Conservation (phyloP, 768 basidiomycete genomes). For the Cystoderma amianthinum region DNA sequence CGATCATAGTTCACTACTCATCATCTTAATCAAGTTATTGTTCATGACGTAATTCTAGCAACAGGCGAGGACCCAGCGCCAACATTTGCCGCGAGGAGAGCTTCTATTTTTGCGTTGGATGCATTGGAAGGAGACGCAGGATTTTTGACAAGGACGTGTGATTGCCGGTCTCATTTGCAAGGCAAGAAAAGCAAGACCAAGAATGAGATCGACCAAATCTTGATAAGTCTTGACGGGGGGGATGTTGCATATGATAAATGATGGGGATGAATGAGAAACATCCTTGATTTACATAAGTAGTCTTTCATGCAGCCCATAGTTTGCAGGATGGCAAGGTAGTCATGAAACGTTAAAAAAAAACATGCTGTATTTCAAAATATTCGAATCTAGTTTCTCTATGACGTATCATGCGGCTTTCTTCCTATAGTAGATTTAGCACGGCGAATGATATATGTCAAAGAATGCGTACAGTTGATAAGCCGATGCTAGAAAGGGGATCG, state of each 20-base stretch:
- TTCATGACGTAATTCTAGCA: conserved; percentile 61
- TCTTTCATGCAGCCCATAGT: too few relatives aligned
- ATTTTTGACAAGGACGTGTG: conserved; percentile 58
- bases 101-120: conserved; percentile 62
- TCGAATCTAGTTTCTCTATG: neutral
- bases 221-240: conserved; percentile 4
- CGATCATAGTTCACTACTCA: conserved; percentile 2
- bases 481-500: conserved; percentile 61
- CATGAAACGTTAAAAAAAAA: neutral
- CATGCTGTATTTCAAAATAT: neutral
- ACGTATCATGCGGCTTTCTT: conserved; percentile 7
- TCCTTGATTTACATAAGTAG: too few relatives aligned
- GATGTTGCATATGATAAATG: neutral
- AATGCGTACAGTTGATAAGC: conserved; percentile 58
- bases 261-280: too few relatives aligned
- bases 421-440: conserved; percentile 37
- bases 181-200: conserved; percentile 23
- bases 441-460: conserved; percentile 5
- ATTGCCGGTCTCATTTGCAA: conserved; percentile 43
- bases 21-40: conserved; percentile 38
- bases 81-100: conserved; percentile 49
- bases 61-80: conserved; percentile 45
- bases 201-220: conserved; percentile 18
- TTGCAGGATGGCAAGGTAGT: too few relatives aligned
- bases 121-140: conserved; percentile 57